These are phyloP conservation scores for Plenodomus lindquistii DNA, from an alignment of 2,329 filamentous ascomycete species.

Conservation along the genomic window DNA sequence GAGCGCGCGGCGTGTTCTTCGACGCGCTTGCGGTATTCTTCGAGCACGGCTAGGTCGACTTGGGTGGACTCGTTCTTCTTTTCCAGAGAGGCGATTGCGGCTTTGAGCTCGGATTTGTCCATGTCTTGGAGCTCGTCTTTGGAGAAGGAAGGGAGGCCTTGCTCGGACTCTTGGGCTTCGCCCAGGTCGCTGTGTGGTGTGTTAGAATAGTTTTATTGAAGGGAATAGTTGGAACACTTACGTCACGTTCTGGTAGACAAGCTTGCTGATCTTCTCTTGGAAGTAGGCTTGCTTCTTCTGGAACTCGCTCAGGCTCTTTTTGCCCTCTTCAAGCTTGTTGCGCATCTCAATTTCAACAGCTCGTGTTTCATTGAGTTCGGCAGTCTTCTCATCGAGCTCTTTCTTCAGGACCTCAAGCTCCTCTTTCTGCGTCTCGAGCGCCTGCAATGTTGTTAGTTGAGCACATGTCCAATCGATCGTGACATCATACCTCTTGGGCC, in stretches of 20 bases:
- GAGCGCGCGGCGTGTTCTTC: constrained; percentile 81
- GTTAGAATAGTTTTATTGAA: not conserved
- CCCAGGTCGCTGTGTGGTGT: constrained; percentile 49
- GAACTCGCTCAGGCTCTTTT: constrained; percentile 85
- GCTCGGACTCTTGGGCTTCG: constrained; percentile 57
- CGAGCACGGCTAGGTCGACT: constrained; percentile 83
- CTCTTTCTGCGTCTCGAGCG: constrained; percentile 75
- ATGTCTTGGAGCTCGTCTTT: constrained; percentile 68
- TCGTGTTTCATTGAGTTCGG: constrained; percentile 85
- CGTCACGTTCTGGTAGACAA: constrained; percentile 75
- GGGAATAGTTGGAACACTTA: not conserved
- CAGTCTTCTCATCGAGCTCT: constrained; percentile 82
- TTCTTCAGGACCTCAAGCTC: constrained; percentile 79
- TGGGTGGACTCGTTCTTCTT: constrained; percentile 81
- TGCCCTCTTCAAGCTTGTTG: constrained; percentile 95
- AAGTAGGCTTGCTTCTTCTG: constrained; percentile 83
- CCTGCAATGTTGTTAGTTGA: constrained; percentile 24
- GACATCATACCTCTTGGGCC: constrained; percentile 62
- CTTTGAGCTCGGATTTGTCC: constrained; percentile 65
- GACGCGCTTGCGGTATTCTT: constrained; percentile 84
- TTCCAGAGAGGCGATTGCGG: constrained; percentile 67
- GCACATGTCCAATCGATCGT: not conserved
- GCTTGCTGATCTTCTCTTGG: constrained; percentile 86
- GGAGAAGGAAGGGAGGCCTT: constrained; percentile 73
- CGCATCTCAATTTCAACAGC: constrained; percentile 96